These are phyloP conservation scores for Daldinia grandis DNA, from an alignment of 495 filamentous ascomycete genomes.

Conservation along the genomic window DNA sequence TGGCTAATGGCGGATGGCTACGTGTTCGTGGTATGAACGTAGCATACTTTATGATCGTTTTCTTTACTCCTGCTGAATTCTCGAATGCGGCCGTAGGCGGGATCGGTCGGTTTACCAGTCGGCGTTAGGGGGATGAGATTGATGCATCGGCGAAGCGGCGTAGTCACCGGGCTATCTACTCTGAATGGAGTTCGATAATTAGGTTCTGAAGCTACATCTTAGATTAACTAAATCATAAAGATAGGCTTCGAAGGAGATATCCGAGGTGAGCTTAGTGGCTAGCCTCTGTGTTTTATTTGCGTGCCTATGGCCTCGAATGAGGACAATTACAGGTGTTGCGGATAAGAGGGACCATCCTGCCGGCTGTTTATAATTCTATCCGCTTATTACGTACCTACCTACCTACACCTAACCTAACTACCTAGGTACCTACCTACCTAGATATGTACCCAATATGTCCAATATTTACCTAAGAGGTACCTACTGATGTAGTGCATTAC, in stretches of 20 bases:
- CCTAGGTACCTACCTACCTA: not conserved
- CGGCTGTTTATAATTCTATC: not conserved
- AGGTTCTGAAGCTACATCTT: not conserved
- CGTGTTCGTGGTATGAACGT: slow-evolving; percentile 11
- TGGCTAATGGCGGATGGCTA: slow-evolving; percentile 1
- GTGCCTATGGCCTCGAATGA: no score
- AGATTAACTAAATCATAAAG: slow-evolving; percentile 12
- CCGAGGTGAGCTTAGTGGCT: not conserved
- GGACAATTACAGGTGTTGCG: no score
- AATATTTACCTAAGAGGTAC: no score
- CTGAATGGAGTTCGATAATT: not conserved
- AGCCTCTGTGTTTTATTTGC: not conserved
- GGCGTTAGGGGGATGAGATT: slow-evolving; percentile 23
- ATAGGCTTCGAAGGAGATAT: slow-evolving; percentile 4
- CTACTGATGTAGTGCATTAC: no score
- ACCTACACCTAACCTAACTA: no score
- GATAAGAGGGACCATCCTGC: no score
- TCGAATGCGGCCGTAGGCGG: not conserved
- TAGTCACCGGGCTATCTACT: not conserved
- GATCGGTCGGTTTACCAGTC: not conserved
- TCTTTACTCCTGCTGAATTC: not conserved
- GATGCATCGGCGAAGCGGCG: slow-evolving; percentile 9
- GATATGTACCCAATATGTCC: not conserved
- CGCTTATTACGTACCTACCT: not conserved
- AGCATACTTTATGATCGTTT: slow-evolving; percentile 21